Evolutionary conservation across 306 rosid species (phyloP).

Genomic region (Clitoria ternatea): DNA sequence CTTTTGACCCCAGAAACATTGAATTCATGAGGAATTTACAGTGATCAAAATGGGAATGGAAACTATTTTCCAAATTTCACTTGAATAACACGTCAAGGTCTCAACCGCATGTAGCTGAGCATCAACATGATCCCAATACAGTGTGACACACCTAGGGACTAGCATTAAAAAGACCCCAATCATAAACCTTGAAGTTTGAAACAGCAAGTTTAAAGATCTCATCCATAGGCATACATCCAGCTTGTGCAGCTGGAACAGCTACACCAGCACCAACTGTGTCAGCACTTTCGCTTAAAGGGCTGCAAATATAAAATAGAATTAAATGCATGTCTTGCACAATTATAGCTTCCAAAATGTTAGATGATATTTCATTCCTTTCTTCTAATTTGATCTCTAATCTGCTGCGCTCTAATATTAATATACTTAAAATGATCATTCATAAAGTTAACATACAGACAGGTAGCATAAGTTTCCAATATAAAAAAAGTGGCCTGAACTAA

Average conservation of each 20-base stretch:
- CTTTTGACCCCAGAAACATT: neutral
- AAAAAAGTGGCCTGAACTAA: neutral
- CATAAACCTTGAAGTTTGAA: constrained; percentile 66
- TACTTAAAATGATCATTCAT: neutral
- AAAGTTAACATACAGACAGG: neutral
- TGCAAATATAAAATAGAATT: constrained; percentile 36
- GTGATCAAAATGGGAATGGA: neutral
- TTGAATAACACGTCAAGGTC: neutral
- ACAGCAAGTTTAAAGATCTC: constrained; percentile 68
- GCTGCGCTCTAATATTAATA: neutral
- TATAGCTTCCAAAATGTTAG: neutral
- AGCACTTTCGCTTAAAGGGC: constrained; percentile 84
- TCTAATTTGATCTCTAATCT: neutral
- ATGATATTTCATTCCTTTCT: neutral
- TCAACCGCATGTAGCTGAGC: neutral
- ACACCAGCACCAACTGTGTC: constrained; percentile 63
- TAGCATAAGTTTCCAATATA: too few relatives aligned
- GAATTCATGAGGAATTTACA: constrained; percentile 4
- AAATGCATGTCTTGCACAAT: neutral
- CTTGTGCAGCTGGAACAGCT: constrained; percentile 66
- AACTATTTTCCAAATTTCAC: constrained; percentile 16
- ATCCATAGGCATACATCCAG: constrained; percentile 65
- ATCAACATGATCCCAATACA: constrained; percentile 2
- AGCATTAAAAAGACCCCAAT: constrained; percentile 68
- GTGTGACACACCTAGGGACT: constrained; percentile 19